Evolutionary conservation across 2,329 filamentous ascomycete genomes (phyloP), one percentile per base, ranked within the genome.

Genomic region (Xylaria multiplex): DNA sequence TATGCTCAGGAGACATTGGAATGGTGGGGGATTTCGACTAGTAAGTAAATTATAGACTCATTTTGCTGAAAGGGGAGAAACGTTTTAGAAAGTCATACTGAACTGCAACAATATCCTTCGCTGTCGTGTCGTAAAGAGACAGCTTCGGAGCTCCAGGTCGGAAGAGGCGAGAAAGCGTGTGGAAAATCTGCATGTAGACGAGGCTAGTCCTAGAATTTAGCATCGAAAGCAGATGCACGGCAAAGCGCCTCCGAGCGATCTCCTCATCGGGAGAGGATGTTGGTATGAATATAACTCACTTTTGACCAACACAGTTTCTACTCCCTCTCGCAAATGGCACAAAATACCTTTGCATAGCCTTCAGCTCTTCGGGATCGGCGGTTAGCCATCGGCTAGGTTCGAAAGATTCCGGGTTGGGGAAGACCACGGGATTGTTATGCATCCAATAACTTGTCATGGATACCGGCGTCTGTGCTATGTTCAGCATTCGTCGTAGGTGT

Each of bases 371-470:
- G 16, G 35, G 16, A 7, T 35, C 37, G 6, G 52, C 3, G 2
- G 59, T 50, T 2, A 62, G 59, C 52, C 59, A 56, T 42, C 59
- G 52, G n/a, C 22, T 16, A 43, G 45, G 52, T 42, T 62, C 52
- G 27, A 62, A 56, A 43, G n/a, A 56, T 32, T 62, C 59, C 22
- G 59, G 59, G 4, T 56, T 7, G 6, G 43, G 35, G 22, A 62
- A 56, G 11, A 50, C 59, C 35, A n/a, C 16, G 3, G 59, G 52
- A 16, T 62, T 43, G 19, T 55, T 56, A n/a, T 62, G 52, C 59
- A 62, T 62, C 59, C 43, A 62, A 40, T 40, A 24, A 11, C 43
- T 50, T n/a, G 59, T 62, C 59, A 62, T 56, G 8, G 52, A 50
- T 8, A 62, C n/a, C 11, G 59, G 52, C 32, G 59, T 62, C 52